phyloP scores from a whole-genome alignment of 768 basidiomycete genomes.

The Mycena crocata region DNA sequence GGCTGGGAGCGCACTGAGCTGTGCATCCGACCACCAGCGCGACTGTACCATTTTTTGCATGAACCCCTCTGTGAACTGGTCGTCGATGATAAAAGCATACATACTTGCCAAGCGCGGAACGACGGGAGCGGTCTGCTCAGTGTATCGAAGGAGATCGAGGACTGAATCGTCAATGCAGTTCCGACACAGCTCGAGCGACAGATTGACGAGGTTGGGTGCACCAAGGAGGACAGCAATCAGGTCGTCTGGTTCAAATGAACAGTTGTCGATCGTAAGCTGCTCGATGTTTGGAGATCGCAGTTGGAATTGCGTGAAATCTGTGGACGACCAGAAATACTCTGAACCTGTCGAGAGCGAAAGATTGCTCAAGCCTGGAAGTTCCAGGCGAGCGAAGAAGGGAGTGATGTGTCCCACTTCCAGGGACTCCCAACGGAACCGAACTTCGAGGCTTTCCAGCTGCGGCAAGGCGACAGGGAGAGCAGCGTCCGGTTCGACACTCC shows the following conservation, averaged over 20 bases:
- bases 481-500: too few species aligned
- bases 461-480: too few species aligned
- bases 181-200: background rate
- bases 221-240: background rate
- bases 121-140: background rate
- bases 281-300: constrained; percentile 5
- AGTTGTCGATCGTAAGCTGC: background rate
- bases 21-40: constrained; percentile 23
- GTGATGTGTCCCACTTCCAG: background rate
- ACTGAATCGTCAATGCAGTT: background rate
- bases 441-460: too few species aligned
- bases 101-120: background rate
- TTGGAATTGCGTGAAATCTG: constrained; percentile 10
- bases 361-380: constrained; percentile 4
- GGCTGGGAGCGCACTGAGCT: background rate
- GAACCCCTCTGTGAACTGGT: background rate
- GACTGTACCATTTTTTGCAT: constrained; percentile 9
- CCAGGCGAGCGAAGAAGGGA: constrained; percentile 14
- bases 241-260: background rate
- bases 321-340: background rate
- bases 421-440: background rate
- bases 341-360: background rate
- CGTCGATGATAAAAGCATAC: too few species aligned
- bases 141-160: background rate
- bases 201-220: background rate